These are phyloP conservation scores for Saccharomyces hybrid DNA, from an alignment of 1,139 yeast genomes.

Conservation along the genomic window DNA sequence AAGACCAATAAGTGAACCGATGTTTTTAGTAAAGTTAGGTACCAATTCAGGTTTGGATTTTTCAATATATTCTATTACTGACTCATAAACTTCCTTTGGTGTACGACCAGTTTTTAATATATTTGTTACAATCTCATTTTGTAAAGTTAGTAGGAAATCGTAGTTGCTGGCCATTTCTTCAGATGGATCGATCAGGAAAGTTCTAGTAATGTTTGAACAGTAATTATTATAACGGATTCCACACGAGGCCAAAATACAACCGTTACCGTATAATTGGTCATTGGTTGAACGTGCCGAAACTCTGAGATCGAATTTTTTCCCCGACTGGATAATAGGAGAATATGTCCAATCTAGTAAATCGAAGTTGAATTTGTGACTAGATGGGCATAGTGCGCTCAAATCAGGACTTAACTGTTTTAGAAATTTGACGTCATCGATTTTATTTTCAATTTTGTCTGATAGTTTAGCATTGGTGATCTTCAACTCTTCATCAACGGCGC, in stretches of 20 bases:
- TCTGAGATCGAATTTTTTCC: constrained; percentile 74
- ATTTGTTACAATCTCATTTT: constrained; percentile 47
- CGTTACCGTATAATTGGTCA: constrained; percentile 60
- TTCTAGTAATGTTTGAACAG: constrained; percentile 81
- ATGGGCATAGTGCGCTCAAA: constrained; percentile 35
- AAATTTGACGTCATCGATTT: constrained; percentile 71
- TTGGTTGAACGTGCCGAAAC: constrained; percentile 77
- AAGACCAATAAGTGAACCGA: constrained; percentile 87
- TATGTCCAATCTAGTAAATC: constrained; percentile 88
- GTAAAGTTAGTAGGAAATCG: constrained; percentile 64
- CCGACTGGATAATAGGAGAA: constrained; percentile 85
- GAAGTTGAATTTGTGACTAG: constrained; percentile 57
- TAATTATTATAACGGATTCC: constrained; percentile 86
- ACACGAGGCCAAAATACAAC: constrained; percentile 75
- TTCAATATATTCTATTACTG: constrained; percentile 52
- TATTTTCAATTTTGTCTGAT: constrained; percentile 70
- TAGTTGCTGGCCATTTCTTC: constrained; percentile 71
- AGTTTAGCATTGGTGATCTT: constrained; percentile 66
- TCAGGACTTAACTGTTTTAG: constrained; percentile 57
- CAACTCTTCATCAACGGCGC: constrained; percentile 77
- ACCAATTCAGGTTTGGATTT: constrained; percentile 57
- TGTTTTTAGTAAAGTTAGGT: constrained; percentile 61
- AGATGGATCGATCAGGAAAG: constrained; percentile 85
- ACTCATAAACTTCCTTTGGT: constrained; percentile 59
- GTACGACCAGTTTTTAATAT: constrained; percentile 60